Conservation (phyloP, 73 alveolate species). For the Effrenium voratum region DNA sequence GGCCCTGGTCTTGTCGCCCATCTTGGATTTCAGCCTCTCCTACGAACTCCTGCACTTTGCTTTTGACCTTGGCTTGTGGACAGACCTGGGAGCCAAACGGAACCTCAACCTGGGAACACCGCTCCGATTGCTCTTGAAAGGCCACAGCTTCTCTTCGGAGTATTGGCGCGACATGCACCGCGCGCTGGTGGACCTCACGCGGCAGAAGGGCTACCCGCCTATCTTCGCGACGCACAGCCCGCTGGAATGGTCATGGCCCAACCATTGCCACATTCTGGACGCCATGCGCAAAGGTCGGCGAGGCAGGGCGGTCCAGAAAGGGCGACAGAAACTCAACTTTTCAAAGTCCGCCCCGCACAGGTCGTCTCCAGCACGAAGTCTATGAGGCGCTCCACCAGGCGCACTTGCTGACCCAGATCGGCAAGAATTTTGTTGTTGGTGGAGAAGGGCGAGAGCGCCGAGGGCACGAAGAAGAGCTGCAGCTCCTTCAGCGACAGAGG, state of each 20-base stretch:
- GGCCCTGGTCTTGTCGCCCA: neutral
- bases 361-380: too few species aligned
- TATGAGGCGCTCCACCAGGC: too few species aligned
- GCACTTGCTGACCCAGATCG: too few species aligned
- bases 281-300: neutral
- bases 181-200: conserved; percentile 9
- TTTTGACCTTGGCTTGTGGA: conserved; percentile 5
- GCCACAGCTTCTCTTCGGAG: neutral
- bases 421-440: too few species aligned
- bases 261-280: conserved; percentile 1
- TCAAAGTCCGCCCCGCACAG: too few species aligned
- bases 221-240: conserved; percentile 8
- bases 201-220: conserved; percentile 33
- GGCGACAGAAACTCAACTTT: too few species aligned
- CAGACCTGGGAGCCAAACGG: neutral
- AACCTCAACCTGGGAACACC: neutral
- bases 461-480: too few species aligned
- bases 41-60: conserved; percentile 31
- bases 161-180: conserved; percentile 26
- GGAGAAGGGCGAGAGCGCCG: too few species aligned
- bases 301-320: too few species aligned
- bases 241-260: conserved; percentile 15
- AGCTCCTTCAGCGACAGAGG: too few species aligned
- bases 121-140: neutral
- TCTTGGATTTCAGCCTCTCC: neutral